Evolutionary conservation across 1,284 basidiomycete species (phyloP).

Genomic region (Stereum hirsutum): DNA sequence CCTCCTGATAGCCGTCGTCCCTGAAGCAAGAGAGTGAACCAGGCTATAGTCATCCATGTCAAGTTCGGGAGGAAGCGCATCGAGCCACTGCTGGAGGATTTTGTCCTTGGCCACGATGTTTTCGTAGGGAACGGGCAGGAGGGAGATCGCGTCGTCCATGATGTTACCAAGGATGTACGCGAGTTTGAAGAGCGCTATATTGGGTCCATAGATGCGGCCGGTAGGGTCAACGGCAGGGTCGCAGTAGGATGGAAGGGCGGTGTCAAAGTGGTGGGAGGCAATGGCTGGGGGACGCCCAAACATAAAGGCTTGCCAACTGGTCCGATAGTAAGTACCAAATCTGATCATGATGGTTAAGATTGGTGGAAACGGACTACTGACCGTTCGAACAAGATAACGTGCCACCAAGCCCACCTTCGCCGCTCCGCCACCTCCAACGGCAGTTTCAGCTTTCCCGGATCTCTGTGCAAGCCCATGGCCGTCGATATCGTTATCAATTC

Average conservation of each 20-base stretch:
- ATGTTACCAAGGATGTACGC: conserved; percentile 73
- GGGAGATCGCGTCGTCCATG: conserved; percentile 73
- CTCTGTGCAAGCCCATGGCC: conserved; percentile 76
- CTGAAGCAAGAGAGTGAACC: conserved; percentile 56
- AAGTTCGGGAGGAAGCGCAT: conserved; percentile 59
- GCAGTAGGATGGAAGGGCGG: conserved; percentile 56
- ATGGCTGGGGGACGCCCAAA: conserved; percentile 71
- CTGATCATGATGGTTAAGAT: too few relatives aligned
- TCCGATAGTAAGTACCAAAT: conserved; percentile 2
- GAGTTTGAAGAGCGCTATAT: conserved; percentile 64
- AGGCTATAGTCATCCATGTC: conserved; percentile 67
- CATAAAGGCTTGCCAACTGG: conserved; percentile 76
- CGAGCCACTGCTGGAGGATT: conserved; percentile 61
- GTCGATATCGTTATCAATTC: conserved; percentile 64
- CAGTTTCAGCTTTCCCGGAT: conserved; percentile 67
- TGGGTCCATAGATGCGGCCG: conserved; percentile 57
- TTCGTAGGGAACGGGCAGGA: conserved; percentile 64
- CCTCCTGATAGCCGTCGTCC: conserved; percentile 42
- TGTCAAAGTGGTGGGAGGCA: conserved; percentile 74
- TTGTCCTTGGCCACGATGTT: conserved; percentile 64
- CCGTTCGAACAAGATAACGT: conserved; percentile 70
- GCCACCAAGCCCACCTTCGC: conserved; percentile 81
- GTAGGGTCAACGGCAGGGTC: conserved; percentile 50
- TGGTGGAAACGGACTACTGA: conserved; percentile 15
- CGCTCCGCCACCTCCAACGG: conserved; percentile 59